phyloP scores from a whole-genome alignment of 2,329 filamentous ascomycete species.

The Massarina eburnea region DNA sequence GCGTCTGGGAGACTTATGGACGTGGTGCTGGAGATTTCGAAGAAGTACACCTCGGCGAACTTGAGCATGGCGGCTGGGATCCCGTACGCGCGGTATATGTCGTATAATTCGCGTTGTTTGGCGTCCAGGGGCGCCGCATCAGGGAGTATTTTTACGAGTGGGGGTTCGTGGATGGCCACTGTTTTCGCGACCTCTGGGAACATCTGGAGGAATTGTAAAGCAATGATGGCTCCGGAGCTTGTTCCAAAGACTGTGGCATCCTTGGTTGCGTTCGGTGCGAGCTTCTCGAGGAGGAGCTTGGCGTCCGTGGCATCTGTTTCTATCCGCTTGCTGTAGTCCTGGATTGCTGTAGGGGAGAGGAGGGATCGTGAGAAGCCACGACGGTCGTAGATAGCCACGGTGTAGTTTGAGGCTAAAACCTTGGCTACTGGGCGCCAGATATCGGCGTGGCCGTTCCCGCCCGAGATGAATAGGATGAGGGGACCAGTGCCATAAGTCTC shows the following conservation, averaged over 20 bases:
- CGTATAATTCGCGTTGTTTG: slow-evolving; percentile 5
- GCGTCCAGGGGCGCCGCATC: slow-evolving; percentile 1
- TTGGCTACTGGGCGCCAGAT: slow-evolving; percentile 25
- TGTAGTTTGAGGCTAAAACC: slow-evolving; percentile 24
- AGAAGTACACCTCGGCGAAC: slow-evolving; percentile 1
- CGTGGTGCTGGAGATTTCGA: no score
- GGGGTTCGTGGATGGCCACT: slow-evolving; percentile 17
- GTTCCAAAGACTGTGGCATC: slow-evolving; percentile 15
- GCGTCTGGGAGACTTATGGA: not conserved
- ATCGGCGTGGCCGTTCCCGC: slow-evolving; percentile 28
- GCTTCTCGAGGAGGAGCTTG: slow-evolving; percentile 14
- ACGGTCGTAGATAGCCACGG: slow-evolving; percentile 34
- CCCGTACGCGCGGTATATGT: slow-evolving; percentile 13
- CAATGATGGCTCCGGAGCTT: slow-evolving; percentile 19
- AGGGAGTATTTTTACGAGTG: slow-evolving; percentile 9
- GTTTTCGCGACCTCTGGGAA: slow-evolving; percentile 8
- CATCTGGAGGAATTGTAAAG: slow-evolving; percentile 7
- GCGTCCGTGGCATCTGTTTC: slow-evolving; percentile 36
- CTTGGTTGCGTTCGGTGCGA: slow-evolving; percentile 1
- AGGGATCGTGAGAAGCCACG: slow-evolving; percentile 23
- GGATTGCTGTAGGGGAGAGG: slow-evolving; percentile 12
- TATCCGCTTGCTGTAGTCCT: slow-evolving; percentile 31
- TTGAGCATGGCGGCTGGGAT: slow-evolving; percentile 9
- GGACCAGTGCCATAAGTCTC: slow-evolving; percentile 30
- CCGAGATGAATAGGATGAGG: slow-evolving; percentile 33